Percentiles rank a stretch among this genome's conserved stretches.
phyloP scores from a whole-genome alignment of 129 eudicot genomes.

The Heracleum sosnowskyi region DNA sequence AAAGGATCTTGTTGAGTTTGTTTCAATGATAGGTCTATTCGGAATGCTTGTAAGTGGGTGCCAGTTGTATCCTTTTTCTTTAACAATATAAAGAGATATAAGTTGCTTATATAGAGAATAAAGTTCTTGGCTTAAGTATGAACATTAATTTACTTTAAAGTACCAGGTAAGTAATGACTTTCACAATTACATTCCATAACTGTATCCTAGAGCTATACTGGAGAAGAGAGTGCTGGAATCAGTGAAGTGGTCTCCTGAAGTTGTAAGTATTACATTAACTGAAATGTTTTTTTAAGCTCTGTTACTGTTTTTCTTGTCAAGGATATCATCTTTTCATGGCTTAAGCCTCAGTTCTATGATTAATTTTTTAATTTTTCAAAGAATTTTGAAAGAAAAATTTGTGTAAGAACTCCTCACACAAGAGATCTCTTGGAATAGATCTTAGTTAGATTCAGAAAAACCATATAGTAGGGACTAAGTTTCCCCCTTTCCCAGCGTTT shows the following conservation, averaged over 20 bases:
- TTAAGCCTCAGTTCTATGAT: background rate
- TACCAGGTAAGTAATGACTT: background rate
- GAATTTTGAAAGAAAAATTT: background rate
- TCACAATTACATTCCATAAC: constrained; percentile 28
- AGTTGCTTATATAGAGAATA: background rate
- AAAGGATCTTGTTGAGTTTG: constrained; percentile 63
- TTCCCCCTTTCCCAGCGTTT: background rate
- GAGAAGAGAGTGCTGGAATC: constrained; percentile 56
- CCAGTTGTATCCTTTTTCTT: constrained; percentile 81
- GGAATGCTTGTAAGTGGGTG: constrained; percentile 56
- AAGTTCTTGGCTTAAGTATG: background rate
- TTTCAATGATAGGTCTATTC: constrained; percentile 71
- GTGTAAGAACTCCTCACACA: too few relatives aligned
- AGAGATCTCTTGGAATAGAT: too few relatives aligned
- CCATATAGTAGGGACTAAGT: too few relatives aligned
- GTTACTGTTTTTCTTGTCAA: background rate
- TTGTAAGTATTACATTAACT: constrained; percentile 27
- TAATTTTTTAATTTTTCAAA: background rate
- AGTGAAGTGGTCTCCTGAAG: constrained; percentile 54
- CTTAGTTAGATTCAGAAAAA: too few relatives aligned
- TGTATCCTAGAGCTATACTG: constrained; percentile 36
- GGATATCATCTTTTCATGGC: background rate
- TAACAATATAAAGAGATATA: background rate
- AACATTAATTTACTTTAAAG: background rate
- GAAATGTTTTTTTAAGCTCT: background rate